Evolutionary conservation across 345 rosid species (phyloP), one percentile per base, ranked within the genome.

Genomic region (Populus ilicifolia): DNA sequence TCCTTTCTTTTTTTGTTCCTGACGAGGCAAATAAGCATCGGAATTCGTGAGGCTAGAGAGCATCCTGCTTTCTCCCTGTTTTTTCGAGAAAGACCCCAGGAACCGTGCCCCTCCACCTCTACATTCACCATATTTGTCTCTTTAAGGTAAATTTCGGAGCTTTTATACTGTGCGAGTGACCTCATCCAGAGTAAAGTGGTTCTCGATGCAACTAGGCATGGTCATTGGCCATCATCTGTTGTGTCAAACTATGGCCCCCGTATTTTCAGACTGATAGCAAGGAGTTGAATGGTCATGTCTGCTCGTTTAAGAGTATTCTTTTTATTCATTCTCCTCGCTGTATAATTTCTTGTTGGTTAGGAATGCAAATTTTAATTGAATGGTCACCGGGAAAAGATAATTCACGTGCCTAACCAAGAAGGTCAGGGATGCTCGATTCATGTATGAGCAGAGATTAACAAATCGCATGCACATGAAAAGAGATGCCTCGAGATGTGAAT

Each of bases 31-130:
- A n/a, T 35, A 27, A 30, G 74, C 8, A 71, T 71, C 65, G 75
- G 33, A 6, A 14, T 52, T 48, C 2, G 43, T 52, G 56, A 46
- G 6, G 30, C 41, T 25, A 6, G 23, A 25, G 69, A 27, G 69
- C 59, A 74, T 72, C 72, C 43, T 20, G 70, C 44, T 66, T 33
- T 70, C 72, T 13, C 16, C 23, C n/a, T 23, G 63, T 41, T 71
- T 71, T 71, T 71, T 50, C 74, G 65, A 71, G 74, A 71, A 71
- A 52, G 65, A 12, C 43, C 6, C 29, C 14, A 0, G 5, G 27
- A 30, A 50, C 75, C 35, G 65, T 52, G 27, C 43, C 65, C 43
- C 63, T 52, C 74, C 64, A 8, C 38, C 44, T 33, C 29, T 5
- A 11, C 65, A 52, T 18, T 71, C 30, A 71, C 74, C 62, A 0